phyloP scores from a whole-genome alignment of 169 alveolate species.

The Fabrea salina region DNA sequence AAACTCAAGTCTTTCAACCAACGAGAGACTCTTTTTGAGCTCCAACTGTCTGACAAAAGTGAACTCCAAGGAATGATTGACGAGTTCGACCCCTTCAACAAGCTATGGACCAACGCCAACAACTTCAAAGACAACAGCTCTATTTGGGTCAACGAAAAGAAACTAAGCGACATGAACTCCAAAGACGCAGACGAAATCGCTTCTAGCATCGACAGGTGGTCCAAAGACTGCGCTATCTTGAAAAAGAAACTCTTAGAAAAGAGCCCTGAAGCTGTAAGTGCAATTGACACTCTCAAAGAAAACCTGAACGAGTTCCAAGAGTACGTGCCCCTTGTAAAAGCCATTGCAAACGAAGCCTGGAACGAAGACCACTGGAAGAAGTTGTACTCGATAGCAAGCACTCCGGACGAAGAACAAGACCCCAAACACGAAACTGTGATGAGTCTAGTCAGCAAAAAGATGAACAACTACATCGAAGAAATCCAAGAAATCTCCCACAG shows the following conservation, averaged over 20 bases:
- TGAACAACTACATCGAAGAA: constrained; percentile 39
- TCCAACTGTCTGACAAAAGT: constrained; percentile 38
- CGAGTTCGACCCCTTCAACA: constrained; percentile 56
- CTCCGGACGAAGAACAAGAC: background rate
- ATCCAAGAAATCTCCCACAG: constrained; percentile 55
- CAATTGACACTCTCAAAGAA: background rate
- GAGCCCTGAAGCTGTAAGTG: constrained; percentile 27
- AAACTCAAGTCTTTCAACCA: constrained; percentile 44
- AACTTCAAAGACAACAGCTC: constrained; percentile 37
- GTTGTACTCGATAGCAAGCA: background rate
- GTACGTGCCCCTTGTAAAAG: constrained; percentile 13
- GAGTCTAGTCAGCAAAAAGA: background rate
- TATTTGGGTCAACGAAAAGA: constrained; percentile 40
- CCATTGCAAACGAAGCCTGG: constrained; percentile 27
- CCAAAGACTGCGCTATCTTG: background rate
- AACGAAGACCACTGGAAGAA: constrained; percentile 16
- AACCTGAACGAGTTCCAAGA: background rate
- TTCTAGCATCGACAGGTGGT: constrained; percentile 35
- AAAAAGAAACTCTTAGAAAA: constrained; percentile 17
- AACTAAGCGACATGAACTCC: constrained; percentile 31
- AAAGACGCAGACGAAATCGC: constrained; percentile 37
- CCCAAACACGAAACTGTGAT: constrained; percentile 15
- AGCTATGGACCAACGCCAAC: constrained; percentile 45
- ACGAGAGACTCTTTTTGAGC: constrained; percentile 51
- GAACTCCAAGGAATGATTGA: constrained; percentile 47